Base-by-base conservation (phyloP, 2,329 filamentous ascomycete species). In the Aureobasidium lini region DNA sequence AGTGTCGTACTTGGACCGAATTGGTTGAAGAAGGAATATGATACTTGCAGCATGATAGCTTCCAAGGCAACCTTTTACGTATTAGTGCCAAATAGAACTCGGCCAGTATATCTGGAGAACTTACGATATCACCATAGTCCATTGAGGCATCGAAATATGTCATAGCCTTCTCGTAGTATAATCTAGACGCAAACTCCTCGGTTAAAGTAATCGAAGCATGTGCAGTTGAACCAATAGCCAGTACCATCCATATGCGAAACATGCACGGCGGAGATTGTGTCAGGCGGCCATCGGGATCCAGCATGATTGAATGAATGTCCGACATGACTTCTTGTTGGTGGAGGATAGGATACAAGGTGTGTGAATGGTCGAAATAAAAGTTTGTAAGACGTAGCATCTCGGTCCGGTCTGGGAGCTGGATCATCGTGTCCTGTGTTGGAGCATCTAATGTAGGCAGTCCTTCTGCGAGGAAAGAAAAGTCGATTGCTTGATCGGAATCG, bases 1-100 rank as follows among this genome's bases (percentile, higher is more conserved):
- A 43, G 34, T 18, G 23, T 56, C 52, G 10, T 56, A 56, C 52
- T 78, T 40, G 76, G 76, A 1, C 76, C 76, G 2, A 77, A 64
- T 47, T 77, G 74, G 52, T 77, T 79, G 65, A 79, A 79, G 59
- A 79, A 78, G 0, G 76, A 78, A 50, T 77, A 79, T 0, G 76
- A 78, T 0, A 79, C 75, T 56, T 79, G 76, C 1, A 79, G 69
- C 66, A 75, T 75, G 34, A 78, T 65, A 4, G 73, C 75, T 46
- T 78, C 76, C 7, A 79, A 61, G 0, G 75, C 74, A n/a, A 72
- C 69, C 71, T 56, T 34, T 3, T 4, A 9, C 23, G 10, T 36
- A 11, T 56, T 15, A 56, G 52, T 36, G 28, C 5, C 2, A 6
- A 11, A 23, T 34, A 6, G n/a, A 6, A 6, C 2, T 23, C 5